Base-by-base conservation (phyloP, 2,329 filamentous ascomycete species). In the Monilinia fructigena region DNA sequence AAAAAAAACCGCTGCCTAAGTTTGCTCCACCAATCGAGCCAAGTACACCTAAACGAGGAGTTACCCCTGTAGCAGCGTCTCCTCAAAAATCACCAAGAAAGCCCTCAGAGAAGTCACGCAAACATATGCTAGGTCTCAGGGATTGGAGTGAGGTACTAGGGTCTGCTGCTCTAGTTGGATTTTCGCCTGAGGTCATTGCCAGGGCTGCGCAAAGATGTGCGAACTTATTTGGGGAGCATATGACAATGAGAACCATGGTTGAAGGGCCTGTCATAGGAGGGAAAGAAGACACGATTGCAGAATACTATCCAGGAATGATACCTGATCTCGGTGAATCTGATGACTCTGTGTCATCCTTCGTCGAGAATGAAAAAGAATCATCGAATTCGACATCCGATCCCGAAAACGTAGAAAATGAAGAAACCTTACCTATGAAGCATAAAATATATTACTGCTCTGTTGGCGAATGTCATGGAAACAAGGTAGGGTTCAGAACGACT, bases 141-240 rank as follows among this genome's bases (percentile, higher is more conserved):
- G 90, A 96, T 78, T 98, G 94, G 94, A 90, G 87, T 71, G 91
- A 96, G 71, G 85, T 97, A 1, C 79, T 97, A 38, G 91, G 91
- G 0, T 82, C 92, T 0, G 94, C 94, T 3, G 84, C 91, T 0
- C 79, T 96, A 60, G 85, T 85, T 2, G 92, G 90, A 0, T 93
- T 93, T 77, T 80, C 89, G 1, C 77, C 81, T 0, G 77, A 80
- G 0, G 89, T 87, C 0, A 78, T 97, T 16, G 84, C 87, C 63
- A 85, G 91, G 40, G 85, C 92, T 0, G 85, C 89, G 2, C 82
- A 87, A 73, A 85, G 94, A 59, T 98, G 93, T 73, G 86, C 89
- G 2, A 80, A 85, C 55, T 79, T 97, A 0, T 97, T 97, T 72
- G 84, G 83, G 0, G 85, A 95, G 77, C 80, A 83, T 31, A 92